Evolutionary conservation across 2,329 filamentous ascomycete species (phyloP).

Genomic region (Colletotrichum filicis): DNA sequence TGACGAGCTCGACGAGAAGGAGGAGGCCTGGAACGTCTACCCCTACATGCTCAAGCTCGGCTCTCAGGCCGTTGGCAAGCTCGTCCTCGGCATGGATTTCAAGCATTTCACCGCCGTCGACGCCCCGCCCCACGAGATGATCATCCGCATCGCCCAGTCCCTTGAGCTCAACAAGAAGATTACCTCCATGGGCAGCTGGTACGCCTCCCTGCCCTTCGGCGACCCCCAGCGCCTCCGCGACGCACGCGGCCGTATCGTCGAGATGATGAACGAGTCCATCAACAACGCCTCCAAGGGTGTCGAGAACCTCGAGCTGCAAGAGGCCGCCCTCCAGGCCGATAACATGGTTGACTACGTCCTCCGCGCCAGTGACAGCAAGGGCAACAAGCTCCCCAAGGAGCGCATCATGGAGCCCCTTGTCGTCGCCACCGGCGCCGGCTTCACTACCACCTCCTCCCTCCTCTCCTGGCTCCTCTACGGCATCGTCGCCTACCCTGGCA

Average conservation of each 20-base stretch:
- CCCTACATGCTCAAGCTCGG: slow-evolving; percentile 62
- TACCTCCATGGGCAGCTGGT: slow-evolving; percentile 65
- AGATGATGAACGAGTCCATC: slow-evolving; percentile 52
- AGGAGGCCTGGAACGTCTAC: slow-evolving; percentile 60
- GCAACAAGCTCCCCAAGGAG: slow-evolving; percentile 61
- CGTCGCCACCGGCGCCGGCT: slow-evolving; percentile 67
- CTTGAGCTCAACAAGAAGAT: slow-evolving; percentile 70
- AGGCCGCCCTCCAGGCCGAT: slow-evolving; percentile 61
- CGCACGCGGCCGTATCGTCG: slow-evolving; percentile 44
- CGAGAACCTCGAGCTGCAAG: slow-evolving; percentile 54
- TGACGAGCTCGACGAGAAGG: slow-evolving; percentile 60
- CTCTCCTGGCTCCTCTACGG: slow-evolving; percentile 69
- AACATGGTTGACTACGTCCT: slow-evolving; percentile 61
- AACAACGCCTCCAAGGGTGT: slow-evolving; percentile 49
- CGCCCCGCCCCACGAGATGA: slow-evolving; percentile 61
- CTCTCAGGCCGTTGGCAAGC: slow-evolving; percentile 55
- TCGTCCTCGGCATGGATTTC: slow-evolving; percentile 58
- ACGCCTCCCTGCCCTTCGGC: slow-evolving; percentile 66
- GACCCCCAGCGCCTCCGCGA: slow-evolving; percentile 58
- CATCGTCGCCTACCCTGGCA: slow-evolving; percentile 62
- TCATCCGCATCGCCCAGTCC: slow-evolving; percentile 58
- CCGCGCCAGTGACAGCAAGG: slow-evolving; percentile 64
- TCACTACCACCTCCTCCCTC: slow-evolving; percentile 69
- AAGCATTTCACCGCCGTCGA: slow-evolving; percentile 56
- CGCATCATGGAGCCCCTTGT: slow-evolving; percentile 54